These are phyloP conservation scores for Penicillium brevicompactum DNA, from an alignment of 2,329 filamentous ascomycete genomes.

Conservation along the genomic window DNA sequence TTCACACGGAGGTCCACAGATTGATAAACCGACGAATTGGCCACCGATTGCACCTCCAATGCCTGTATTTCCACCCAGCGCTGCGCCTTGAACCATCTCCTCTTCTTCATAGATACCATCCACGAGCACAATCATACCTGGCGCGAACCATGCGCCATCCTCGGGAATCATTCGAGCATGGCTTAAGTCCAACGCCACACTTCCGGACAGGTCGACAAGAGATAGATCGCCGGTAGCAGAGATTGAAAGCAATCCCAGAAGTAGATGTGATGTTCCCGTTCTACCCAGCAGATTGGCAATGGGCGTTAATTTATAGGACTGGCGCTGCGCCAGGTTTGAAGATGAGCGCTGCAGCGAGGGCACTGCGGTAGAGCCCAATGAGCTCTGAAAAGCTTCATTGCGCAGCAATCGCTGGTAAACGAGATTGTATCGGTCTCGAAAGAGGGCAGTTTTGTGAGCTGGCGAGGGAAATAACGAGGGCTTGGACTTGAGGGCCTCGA, in stretches of 20 bases:
- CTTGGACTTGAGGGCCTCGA: slow-evolving; percentile 70
- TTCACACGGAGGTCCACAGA: slow-evolving; percentile 90
- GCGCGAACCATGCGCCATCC: slow-evolving; percentile 86
- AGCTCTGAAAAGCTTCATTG: slow-evolving; percentile 89
- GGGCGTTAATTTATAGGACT: slow-evolving; percentile 84
- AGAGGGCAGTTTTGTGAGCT: slow-evolving; percentile 79
- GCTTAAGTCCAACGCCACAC: slow-evolving; percentile 78
- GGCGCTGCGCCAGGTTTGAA: slow-evolving; percentile 59
- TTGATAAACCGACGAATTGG: slow-evolving; percentile 84
- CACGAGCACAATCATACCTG: slow-evolving; percentile 93
- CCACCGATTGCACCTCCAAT: slow-evolving; percentile 92
- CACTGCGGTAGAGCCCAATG: slow-evolving; percentile 65
- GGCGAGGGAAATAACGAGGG: slow-evolving; percentile 74
- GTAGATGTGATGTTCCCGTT: slow-evolving; percentile 79
- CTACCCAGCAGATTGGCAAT: slow-evolving; percentile 76
- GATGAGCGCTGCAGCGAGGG: slow-evolving; percentile 60
- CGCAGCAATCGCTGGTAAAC: slow-evolving; percentile 89
- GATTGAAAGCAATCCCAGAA: slow-evolving; percentile 79
- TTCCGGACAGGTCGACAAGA: slow-evolving; percentile 84
- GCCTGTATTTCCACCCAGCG: slow-evolving; percentile 74
- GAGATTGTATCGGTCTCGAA: slow-evolving; percentile 87
- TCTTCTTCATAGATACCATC: slow-evolving; percentile 98
- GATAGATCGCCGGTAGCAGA: slow-evolving; percentile 80
- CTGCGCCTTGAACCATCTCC: slow-evolving; percentile 66
- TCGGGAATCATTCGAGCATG: slow-evolving; percentile 81